These are phyloP conservation scores for Triticum turgidum DNA, from an alignment of 176 grass and related monocot genomes.

Conservation along the genomic window DNA sequence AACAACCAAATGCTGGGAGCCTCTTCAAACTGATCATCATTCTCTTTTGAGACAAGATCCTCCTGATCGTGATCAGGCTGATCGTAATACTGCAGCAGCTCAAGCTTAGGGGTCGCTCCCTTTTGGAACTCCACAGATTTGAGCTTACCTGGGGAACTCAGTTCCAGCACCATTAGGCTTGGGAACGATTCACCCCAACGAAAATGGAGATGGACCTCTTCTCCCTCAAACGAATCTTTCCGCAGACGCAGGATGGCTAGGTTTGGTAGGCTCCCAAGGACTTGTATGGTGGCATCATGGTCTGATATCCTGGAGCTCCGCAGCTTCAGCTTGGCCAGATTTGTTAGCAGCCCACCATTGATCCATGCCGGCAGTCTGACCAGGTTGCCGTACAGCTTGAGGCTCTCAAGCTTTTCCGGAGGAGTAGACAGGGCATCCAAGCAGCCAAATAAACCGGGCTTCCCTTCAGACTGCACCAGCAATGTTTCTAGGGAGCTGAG, in stretches of 20 bases:
- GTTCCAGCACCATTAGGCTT: not conserved
- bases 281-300: not conserved
- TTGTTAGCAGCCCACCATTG: not conserved
- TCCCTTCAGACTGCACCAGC: not conserved
- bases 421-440: not conserved
- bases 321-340: not conserved
- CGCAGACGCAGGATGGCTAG: not conserved
- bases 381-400: not conserved
- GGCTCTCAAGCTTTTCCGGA: not conserved
- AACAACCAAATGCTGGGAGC: not conserved
- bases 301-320: not conserved
- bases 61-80: not conserved
- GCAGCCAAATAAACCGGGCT: not conserved
- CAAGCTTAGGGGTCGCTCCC: not conserved
- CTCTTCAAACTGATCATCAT: not conserved
- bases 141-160: not conserved
- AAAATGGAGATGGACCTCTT: not conserved
- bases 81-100: not conserved
- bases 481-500: not conserved
- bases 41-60: not conserved
- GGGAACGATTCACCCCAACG: not conserved
- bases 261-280: not conserved
- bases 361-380: not conserved
- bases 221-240: not conserved
- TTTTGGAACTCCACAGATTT: not conserved